These are phyloP conservation scores for Apiospora sp. DNA, from an alignment of 2,329 filamentous ascomycete genomes.

Conservation along the genomic window DNA sequence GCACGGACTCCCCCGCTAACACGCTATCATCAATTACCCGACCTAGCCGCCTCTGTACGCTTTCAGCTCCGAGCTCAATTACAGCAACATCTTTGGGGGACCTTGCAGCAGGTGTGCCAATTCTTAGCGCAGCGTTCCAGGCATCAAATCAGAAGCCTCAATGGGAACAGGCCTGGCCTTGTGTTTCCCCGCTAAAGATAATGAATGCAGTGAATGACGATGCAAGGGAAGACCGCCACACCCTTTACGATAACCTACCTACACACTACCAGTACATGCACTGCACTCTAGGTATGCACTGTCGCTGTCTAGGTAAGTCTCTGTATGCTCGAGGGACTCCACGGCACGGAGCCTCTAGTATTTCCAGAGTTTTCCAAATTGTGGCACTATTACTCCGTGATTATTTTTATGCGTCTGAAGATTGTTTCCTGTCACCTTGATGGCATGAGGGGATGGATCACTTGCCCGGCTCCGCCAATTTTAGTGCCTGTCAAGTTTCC, in stretches of 20 bases:
- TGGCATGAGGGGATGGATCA: not conserved
- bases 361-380: not conserved
- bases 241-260: not conserved
- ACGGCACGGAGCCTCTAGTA: too few relatives aligned
- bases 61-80: slow-evolving; percentile 11
- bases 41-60: not conserved
- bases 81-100: not conserved
- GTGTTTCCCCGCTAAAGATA: slow-evolving; percentile 16
- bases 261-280: not conserved
- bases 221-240: not conserved
- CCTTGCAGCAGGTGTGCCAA: not conserved
- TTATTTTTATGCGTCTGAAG: too few relatives aligned
- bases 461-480: slow-evolving; percentile 2
- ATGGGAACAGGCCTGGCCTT: not conserved
- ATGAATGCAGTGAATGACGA: slow-evolving; percentile 1
- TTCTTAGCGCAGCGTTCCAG: not conserved
- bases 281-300: not conserved
- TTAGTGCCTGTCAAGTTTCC: slow-evolving; percentile 11
- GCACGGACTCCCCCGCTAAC: not conserved
- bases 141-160: slow-evolving; percentile 11
- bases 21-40: not conserved
- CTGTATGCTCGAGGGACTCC: too few relatives aligned
- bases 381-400: too few relatives aligned
- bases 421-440: not conserved
- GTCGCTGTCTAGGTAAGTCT: too few relatives aligned